These are phyloP conservation scores for Priceomyces melissophilus DNA, from an alignment of 805 yeast genomes.

Conservation along the genomic window DNA sequence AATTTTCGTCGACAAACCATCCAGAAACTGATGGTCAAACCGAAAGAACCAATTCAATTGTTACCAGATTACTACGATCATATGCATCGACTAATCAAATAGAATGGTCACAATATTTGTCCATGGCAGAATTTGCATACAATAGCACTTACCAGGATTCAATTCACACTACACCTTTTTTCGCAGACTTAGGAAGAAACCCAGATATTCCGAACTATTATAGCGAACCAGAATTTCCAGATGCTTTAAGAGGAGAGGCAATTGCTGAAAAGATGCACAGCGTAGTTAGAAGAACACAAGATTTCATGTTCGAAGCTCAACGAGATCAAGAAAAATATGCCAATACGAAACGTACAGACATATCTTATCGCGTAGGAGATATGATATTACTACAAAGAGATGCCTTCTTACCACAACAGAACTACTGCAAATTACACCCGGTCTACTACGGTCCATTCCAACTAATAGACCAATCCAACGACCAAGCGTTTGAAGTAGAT, in stretches of 20 bases:
- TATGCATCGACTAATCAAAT: too few relatives aligned
- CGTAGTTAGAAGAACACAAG: background rate
- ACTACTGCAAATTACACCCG: too few relatives aligned
- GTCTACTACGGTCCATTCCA: too few relatives aligned
- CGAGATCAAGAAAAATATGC: background rate
- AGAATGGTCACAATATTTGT: too few relatives aligned
- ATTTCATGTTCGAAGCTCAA: slow-evolving; percentile 1
- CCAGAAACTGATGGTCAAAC: too few relatives aligned
- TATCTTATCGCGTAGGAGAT: background rate
- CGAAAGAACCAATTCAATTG: too few relatives aligned
- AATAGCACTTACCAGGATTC: background rate
- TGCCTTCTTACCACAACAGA: too few relatives aligned
- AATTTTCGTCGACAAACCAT: too few relatives aligned
- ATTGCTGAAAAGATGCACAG: background rate
- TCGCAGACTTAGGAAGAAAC: slow-evolving; percentile 1
- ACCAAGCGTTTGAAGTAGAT: too few relatives aligned
- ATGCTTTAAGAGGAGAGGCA: background rate
- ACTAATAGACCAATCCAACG: too few relatives aligned
- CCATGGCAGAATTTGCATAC: slow-evolving; percentile 3
- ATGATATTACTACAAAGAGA: too few relatives aligned
- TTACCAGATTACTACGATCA: too few relatives aligned
- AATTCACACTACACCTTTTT: slow-evolving; percentile 1
- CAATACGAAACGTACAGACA: background rate
- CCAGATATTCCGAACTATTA: background rate
- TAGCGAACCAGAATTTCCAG: background rate